Conservation (phyloP, 352 stramenopile genomes). For the Pythium rhizo-oryzae region DNA sequence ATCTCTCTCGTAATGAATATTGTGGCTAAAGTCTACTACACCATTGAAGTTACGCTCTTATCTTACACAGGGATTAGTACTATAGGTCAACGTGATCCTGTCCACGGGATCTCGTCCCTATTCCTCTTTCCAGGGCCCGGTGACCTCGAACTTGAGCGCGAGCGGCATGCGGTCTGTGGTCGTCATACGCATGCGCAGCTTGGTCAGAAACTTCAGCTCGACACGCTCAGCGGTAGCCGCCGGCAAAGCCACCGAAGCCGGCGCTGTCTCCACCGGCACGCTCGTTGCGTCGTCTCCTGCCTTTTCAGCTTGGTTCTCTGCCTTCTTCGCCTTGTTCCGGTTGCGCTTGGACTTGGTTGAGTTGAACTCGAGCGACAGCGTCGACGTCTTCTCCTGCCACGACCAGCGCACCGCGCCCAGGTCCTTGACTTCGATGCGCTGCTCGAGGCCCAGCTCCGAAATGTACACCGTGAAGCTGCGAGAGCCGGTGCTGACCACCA, state of each 20-base stretch:
- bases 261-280: background rate
- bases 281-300: slow-evolving; percentile 10
- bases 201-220: slow-evolving; percentile 63
- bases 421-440: slow-evolving; percentile 60
- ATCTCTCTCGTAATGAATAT: too few relatives aligned
- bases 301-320: slow-evolving; percentile 4
- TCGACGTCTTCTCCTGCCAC: slow-evolving; percentile 55
- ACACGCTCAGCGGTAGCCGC: slow-evolving; percentile 26
- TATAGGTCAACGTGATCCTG: background rate
- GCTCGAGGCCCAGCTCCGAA: slow-evolving; percentile 70
- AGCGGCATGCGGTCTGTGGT: slow-evolving; percentile 71
- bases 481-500: slow-evolving; percentile 72
- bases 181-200: slow-evolving; percentile 61
- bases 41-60: background rate
- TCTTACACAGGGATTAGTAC: background rate
- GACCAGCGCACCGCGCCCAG: slow-evolving; percentile 38
- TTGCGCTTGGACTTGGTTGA: slow-evolving; percentile 19
- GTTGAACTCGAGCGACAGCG: slow-evolving; percentile 46
- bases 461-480: slow-evolving; percentile 85
- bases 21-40: too few relatives aligned
- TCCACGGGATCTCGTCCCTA: background rate
- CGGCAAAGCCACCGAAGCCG: background rate
- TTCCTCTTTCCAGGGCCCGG: slow-evolving; percentile 27
- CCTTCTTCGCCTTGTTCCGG: slow-evolving; percentile 19
- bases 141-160: slow-evolving; percentile 52